phyloP scores from a whole-genome alignment of 1,284 basidiomycete species.

The Rhodotorula sp. region DNA sequence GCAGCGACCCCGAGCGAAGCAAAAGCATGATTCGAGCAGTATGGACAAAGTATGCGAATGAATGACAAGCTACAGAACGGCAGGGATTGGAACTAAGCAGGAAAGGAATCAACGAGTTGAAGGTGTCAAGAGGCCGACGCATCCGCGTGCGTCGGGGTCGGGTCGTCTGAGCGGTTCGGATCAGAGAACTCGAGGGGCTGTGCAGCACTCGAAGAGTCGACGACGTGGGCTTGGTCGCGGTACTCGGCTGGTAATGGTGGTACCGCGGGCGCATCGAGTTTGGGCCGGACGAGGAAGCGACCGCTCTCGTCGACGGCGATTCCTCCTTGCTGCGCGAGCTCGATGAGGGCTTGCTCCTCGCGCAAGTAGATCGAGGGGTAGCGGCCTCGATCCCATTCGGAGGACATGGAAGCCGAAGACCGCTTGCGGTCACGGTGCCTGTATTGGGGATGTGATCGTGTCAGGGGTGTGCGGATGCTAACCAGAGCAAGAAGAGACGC shows the following conservation, averaged over 20 bases:
- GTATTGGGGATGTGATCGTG: not conserved
- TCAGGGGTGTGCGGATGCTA: not conserved
- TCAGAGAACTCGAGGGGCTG: too few relatives aligned
- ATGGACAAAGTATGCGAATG: not conserved
- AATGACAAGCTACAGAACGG: not conserved
- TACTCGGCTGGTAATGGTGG: slow-evolving; percentile 18
- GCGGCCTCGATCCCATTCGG: slow-evolving; percentile 12
- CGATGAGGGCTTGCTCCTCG: slow-evolving; percentile 33
- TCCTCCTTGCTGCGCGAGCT: slow-evolving; percentile 31
- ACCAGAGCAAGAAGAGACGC: not conserved
- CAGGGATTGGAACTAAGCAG: not conserved
- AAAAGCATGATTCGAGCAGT: not conserved
- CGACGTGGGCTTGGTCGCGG: not conserved
- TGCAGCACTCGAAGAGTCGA: too few relatives aligned
- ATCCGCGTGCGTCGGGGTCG: not conserved
- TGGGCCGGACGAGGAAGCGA: slow-evolving; percentile 29
- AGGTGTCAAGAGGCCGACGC: not conserved
- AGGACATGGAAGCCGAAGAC: slow-evolving; percentile 7
- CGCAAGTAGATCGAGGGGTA: slow-evolving; percentile 31
- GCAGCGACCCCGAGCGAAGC: not conserved
- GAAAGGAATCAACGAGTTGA: not conserved
- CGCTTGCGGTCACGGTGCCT: slow-evolving; percentile 30
- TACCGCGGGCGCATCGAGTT: not conserved
- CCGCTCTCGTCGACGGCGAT: slow-evolving; percentile 27
- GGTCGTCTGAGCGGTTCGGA: too few relatives aligned